Conservation (phyloP, 75 land plant species). For the Adiantum capillusveneris region DNA sequence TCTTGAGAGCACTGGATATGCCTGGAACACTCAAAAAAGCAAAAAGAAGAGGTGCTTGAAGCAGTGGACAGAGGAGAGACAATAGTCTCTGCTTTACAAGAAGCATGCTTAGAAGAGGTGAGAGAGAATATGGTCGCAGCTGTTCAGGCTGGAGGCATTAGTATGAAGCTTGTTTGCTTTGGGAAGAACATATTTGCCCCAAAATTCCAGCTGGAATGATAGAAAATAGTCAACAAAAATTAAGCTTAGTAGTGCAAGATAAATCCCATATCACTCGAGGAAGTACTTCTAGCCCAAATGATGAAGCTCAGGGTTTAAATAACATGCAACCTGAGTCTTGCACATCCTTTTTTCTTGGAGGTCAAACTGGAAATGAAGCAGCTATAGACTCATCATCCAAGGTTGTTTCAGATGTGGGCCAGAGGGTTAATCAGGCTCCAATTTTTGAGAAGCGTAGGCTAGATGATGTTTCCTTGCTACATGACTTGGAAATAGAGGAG, state of each 20-base stretch:
- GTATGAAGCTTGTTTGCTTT: conserved; percentile 49
- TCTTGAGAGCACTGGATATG: conserved; percentile 89
- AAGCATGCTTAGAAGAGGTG: conserved; percentile 94
- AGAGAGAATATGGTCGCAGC: conserved; percentile 80
- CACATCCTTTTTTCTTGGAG: neutral
- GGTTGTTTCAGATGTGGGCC: too few relatives aligned
- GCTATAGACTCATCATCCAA: neutral
- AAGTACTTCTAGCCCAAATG: neutral
- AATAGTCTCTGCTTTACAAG: conserved; percentile 78
- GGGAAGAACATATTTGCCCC: conserved; percentile 27
- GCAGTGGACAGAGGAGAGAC: conserved; percentile 89
- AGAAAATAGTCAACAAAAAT: conserved; percentile 31
- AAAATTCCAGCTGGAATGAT: conserved; percentile 41
- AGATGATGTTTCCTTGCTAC: too few relatives aligned
- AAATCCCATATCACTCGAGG: neutral
- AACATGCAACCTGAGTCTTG: neutral
- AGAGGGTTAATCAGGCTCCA: too few relatives aligned
- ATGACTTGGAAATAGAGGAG: too few relatives aligned
- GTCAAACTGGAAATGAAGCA: neutral
- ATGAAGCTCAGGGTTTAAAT: neutral
- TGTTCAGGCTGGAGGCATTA: conserved; percentile 41
- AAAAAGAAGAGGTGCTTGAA: conserved; percentile 73
- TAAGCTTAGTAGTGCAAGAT: conserved; percentile 5
- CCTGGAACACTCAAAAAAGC: conserved; percentile 67
- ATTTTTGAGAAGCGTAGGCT: too few relatives aligned